Percentiles rank a stretch among this genome's conserved stretches.
Conservation (phyloP, 441 rosid genomes). For the Arabidopsis lyrata region DNA sequence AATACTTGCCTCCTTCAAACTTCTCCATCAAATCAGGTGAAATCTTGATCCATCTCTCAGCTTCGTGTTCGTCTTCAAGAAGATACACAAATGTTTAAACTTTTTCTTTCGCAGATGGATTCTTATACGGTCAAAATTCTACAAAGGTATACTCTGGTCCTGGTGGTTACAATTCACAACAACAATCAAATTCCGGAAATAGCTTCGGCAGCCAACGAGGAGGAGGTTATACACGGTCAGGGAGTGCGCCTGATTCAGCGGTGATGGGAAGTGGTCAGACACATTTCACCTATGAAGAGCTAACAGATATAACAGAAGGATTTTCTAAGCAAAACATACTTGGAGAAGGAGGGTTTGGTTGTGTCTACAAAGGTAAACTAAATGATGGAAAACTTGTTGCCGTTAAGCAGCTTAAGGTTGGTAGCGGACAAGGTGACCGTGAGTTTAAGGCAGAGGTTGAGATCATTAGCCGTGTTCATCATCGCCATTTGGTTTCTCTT, state of each 20-base stretch:
- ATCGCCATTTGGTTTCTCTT: conserved; percentile 82
- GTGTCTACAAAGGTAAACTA: conserved; percentile 68
- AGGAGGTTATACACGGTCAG: conserved; percentile 41
- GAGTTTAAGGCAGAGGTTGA: conserved; percentile 94
- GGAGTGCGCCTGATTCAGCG: conserved; percentile 53
- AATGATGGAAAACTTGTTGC: conserved; percentile 71
- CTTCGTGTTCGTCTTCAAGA: conserved; percentile 5
- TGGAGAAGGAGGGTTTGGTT: conserved; percentile 95
- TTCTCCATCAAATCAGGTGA: conserved; percentile 61
- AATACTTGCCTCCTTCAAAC: conserved; percentile 58
- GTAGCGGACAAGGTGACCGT: conserved; percentile 91
- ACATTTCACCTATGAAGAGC: conserved; percentile 69
- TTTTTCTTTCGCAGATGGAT: conserved; percentile 51
- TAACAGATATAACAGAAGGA: conserved; percentile 78
- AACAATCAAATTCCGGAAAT: conserved; percentile 46
- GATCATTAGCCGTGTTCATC: conserved; percentile 94
- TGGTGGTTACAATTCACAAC: conserved; percentile 47
- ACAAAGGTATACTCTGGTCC: conserved; percentile 48
- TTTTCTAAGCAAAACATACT: conserved; percentile 68
- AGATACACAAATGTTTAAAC: background rate
- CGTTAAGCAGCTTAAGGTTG: conserved; percentile 83
- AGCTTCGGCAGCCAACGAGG: conserved; percentile 59
- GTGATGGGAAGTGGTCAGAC: conserved; percentile 56
- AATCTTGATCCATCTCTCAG: background rate
- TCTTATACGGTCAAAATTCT: conserved; percentile 53